These are phyloP conservation scores for Penicillium malachiteum DNA, from an alignment of 495 filamentous ascomycete genomes.

Conservation along the genomic window DNA sequence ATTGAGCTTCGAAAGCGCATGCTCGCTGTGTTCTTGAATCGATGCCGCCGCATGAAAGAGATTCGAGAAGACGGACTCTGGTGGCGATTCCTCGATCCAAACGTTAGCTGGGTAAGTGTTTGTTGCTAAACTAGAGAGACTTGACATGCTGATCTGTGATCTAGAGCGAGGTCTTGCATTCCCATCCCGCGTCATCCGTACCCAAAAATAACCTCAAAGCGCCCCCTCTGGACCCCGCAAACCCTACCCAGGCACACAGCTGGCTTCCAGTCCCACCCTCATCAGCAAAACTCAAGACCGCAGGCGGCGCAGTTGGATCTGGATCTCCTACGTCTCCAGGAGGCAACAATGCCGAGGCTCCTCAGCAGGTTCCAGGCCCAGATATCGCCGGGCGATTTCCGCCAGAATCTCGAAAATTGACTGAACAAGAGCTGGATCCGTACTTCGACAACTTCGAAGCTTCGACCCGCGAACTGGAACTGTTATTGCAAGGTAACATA, in stretches of 20 bases:
- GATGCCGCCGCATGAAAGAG: constrained; percentile 89
- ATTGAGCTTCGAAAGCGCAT: constrained; percentile 96
- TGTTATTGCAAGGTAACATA: constrained; percentile 83
- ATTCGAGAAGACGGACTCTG: constrained; percentile 92
- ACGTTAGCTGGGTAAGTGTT: constrained; percentile 89
- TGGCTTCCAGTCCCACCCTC: constrained; percentile 82
- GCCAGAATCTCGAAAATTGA: constrained; percentile 68
- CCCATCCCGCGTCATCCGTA: constrained; percentile 83
- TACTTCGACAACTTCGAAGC: constrained; percentile 92
- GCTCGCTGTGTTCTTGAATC: constrained; percentile 90
- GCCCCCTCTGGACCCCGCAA: constrained; percentile 87
- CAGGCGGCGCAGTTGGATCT: constrained; percentile 21
- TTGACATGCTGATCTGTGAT: not conserved
- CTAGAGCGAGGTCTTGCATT: constrained; percentile 87
- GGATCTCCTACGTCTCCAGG: constrained; percentile 54
- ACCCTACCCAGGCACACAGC: constrained; percentile 82
- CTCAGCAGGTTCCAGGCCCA: constrained; percentile 55
- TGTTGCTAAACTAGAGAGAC: not conserved
- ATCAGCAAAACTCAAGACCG: constrained; percentile 78
- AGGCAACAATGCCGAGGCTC: constrained; percentile 39
- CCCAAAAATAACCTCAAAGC: constrained; percentile 93
- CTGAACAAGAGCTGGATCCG: constrained; percentile 88
- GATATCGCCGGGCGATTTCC: constrained; percentile 80
- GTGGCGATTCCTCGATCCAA: constrained; percentile 96
- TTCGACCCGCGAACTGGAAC: constrained; percentile 82